phyloP scores from a whole-genome alignment of 305 asterid species.

The Fraxinus ornus region DNA sequence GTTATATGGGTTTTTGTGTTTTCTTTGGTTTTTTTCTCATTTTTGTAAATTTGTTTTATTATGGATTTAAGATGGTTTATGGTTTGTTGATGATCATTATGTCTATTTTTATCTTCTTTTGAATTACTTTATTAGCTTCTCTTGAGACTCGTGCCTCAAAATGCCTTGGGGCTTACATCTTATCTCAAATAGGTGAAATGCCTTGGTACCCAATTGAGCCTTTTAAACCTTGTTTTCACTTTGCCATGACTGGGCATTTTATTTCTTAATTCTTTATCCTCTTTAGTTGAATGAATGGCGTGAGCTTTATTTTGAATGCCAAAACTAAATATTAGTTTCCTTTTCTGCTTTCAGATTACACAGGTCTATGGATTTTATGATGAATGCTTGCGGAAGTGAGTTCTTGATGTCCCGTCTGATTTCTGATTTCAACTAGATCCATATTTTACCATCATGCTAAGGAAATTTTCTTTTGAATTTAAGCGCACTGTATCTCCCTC shows the following conservation, averaged over 20 bases:
- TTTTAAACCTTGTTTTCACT: background rate
- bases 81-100: background rate
- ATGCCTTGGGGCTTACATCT: background rate
- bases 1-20: background rate
- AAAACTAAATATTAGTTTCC: slow-evolving; percentile 16
- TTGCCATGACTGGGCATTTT: background rate
- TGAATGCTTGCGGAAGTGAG: slow-evolving; percentile 97
- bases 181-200: background rate
- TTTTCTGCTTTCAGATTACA: slow-evolving; percentile 70
- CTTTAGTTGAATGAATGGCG: background rate
- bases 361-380: slow-evolving; percentile 98
- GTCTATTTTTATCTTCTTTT: background rate
- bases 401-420: slow-evolving; percentile 28
- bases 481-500: background rate
- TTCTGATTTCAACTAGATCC: slow-evolving; percentile 23
- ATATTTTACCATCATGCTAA: slow-evolving; percentile 13
- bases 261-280: background rate
- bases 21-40: background rate
- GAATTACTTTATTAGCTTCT: background rate
- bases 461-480: slow-evolving; percentile 2
- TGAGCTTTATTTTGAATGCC: slow-evolving; percentile 2
- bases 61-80: background rate
- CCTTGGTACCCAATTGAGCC: background rate
- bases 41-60: background rate
- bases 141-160: background rate